Evolutionary conservation across 495 filamentous ascomycete species (phyloP), one percentile per base, ranked within the genome.

Genomic region (Evansstolkia leycettana): DNA sequence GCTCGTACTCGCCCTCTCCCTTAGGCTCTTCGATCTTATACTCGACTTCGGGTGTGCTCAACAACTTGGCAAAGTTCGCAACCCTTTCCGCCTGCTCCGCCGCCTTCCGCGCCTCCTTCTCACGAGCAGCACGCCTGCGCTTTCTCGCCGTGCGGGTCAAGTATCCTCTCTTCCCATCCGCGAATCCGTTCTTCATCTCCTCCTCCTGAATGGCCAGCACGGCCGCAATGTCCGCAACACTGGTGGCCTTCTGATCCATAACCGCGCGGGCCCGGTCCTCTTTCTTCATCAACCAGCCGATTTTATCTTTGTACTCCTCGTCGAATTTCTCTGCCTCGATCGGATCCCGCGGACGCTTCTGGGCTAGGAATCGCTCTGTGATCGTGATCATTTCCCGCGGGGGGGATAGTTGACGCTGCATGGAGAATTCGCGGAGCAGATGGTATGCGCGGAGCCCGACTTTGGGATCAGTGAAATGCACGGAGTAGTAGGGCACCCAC

Each of bases 161-260:
- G 15, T 57, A 62, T 3, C 55, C 60, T 17, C 45, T 39, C 43
- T 53, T 45, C 8, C 43, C 42, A 13, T 42, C 42, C 25, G 44
- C 50, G 26, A 65, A 44, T 13, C 55, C 57, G 15, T 54, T 39
- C 41, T 36, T 25, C 19, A 57, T 51, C 34, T 62, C 54, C 20
- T 55, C 39, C 20, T 53, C 64, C 47, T 75, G 73, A 41, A 75
- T 76, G 4, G 46, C 53, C 31, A 96, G 61, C 7, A 92, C 80
- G 16, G 75, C 76, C 1, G 90, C 84, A 16, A 96, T 59, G 56
- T 98, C 90, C 17, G 90, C 90, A 13, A 94, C 66, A 8, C 67
- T 70, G 51, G 88, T 93, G n/a, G 82, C 82, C 56, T 80, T 85
- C 66, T 94, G 84, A 64, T 94, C 67, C 78, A 84, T 86, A 18